Evolutionary conservation across 176 grass and related monocot genomes (phyloP).

Genomic region (Rhynchospora tenuis): DNA sequence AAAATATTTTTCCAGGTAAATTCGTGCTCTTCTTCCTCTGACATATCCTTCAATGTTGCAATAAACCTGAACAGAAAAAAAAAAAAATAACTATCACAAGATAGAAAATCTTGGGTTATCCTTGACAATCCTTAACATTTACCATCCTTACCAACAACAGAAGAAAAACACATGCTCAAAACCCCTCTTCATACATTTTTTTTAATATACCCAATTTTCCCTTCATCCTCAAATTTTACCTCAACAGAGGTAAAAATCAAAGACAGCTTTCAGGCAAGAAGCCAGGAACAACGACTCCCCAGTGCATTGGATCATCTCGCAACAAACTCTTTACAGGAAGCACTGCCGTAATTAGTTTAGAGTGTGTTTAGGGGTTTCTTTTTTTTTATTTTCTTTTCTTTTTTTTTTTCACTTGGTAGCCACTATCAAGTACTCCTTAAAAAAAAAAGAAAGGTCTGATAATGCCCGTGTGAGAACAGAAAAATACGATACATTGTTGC

Average conservation of each 20-base stretch:
- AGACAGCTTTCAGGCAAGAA: no score
- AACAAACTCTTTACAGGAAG: no score
- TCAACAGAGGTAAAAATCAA: background rate
- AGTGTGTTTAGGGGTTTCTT: no score
- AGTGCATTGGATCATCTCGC: no score
- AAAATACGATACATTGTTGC: no score
- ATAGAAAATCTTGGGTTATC: background rate
- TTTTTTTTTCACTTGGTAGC: no score
- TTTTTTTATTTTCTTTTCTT: no score
- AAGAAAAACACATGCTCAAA: background rate
- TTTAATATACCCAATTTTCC: background rate
- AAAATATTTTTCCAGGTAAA: constrained; percentile 82
- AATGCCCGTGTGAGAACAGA: no score
- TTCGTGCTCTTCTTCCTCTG: constrained; percentile 74
- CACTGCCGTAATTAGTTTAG: no score
- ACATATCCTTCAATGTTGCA: constrained; percentile 56
- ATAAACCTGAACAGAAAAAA: constrained; percentile 46
- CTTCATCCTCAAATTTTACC: background rate
- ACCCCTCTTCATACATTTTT: background rate
- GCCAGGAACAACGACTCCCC: no score
- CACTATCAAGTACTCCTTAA: no score
- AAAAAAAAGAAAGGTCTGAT: no score
- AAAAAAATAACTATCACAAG: constrained; percentile 16
- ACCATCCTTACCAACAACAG: background rate
- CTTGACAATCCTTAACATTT: background rate